Evolutionary conservation across 1,284 basidiomycete genomes (phyloP).

Genomic region (Gomphus bonarii): DNA sequence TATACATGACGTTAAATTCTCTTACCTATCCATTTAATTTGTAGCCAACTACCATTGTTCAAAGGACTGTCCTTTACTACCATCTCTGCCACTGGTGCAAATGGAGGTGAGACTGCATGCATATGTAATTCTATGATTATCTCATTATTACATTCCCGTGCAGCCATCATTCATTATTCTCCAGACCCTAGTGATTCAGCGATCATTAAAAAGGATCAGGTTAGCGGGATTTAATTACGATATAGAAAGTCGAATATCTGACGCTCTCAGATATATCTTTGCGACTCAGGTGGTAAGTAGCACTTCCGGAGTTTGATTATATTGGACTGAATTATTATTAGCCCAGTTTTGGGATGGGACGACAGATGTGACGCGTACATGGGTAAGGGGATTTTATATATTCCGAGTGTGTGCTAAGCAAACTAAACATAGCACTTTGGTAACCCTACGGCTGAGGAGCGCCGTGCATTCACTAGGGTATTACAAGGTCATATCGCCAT

Average conservation of each 20-base stretch:
- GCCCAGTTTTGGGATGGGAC: slow-evolving; percentile 91
- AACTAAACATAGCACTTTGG: slow-evolving; percentile 70
- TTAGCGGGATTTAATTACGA: slow-evolving; percentile 19
- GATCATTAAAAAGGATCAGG: slow-evolving; percentile 65
- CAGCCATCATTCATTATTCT: slow-evolving; percentile 90
- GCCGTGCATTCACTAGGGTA: slow-evolving; percentile 85
- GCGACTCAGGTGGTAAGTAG: slow-evolving; percentile 77
- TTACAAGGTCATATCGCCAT: slow-evolving; percentile 94
- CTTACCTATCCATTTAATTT: neutral
- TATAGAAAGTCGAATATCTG: neutral
- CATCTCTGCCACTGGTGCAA: slow-evolving; percentile 85
- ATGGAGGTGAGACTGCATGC: slow-evolving; percentile 52
- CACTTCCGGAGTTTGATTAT: neutral
- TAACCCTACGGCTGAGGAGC: slow-evolving; percentile 72
- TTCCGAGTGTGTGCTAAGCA: neutral
- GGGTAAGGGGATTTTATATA: slow-evolving; percentile 35
- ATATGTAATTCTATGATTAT: neutral
- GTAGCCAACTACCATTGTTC: slow-evolving; percentile 67
- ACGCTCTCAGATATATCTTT: slow-evolving; percentile 71
- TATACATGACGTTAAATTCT: neutral
- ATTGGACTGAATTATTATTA: slow-evolving; percentile 19
- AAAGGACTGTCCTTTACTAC: slow-evolving; percentile 86
- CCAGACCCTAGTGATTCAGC: slow-evolving; percentile 72
- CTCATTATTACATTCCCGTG: neutral
- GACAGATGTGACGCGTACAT: slow-evolving; percentile 88